Evolutionary conservation across 2,329 filamentous ascomycete genomes (phyloP), one percentile per base, ranked within the genome.

Genomic region (Fusarium torulosum): DNA sequence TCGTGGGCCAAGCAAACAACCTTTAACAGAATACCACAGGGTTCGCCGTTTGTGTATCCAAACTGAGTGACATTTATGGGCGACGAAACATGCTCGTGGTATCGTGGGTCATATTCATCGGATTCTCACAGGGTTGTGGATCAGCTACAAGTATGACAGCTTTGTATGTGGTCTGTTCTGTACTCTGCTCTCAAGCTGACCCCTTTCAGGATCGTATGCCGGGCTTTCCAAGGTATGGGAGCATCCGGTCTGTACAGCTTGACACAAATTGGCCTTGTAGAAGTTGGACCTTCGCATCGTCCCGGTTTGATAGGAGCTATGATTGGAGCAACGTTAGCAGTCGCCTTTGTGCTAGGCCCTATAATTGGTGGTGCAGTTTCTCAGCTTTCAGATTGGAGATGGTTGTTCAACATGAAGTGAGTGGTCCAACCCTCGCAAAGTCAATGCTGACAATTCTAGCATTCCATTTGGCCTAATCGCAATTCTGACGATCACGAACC

Each of bases 341-440:
- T 86, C 14, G 84, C 86, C 0, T 88, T 88, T 66, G 81, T 89
- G 5, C 78, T 89, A 1, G 87, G 87, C 0, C 86, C 87, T 2
- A 74, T 89, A 4, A 75, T 89, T 5, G 87, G 87, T 6, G 87
- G 87, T 3, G 77, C 82, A 4, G 84, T 90, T 21, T 83, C 85
- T 1, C 79, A 84, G n/a, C 76, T 80, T 3, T 81, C 82, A 19
- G 81, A 79, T 42, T 90, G 87, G 87, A 80, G 84, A 50, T 87
- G 86, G 79, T 80, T 89, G 38, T 89, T 89, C 74, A 85, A 85
- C 74, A 84, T 89, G 74, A 90, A 90, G 86, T 88, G 76, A 44
- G 82, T 67, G 20, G 10, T 13, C 15, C 21, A 8, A 19, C 40
- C 23, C 21, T 29, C 49, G 21, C 17, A 6, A 19, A 20, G 20